A percentile compares a stretch with the other conserved stretches of the same genome.
Conservation (phyloP, 163 green algal species). For the Scenedesmus sp. region DNA sequence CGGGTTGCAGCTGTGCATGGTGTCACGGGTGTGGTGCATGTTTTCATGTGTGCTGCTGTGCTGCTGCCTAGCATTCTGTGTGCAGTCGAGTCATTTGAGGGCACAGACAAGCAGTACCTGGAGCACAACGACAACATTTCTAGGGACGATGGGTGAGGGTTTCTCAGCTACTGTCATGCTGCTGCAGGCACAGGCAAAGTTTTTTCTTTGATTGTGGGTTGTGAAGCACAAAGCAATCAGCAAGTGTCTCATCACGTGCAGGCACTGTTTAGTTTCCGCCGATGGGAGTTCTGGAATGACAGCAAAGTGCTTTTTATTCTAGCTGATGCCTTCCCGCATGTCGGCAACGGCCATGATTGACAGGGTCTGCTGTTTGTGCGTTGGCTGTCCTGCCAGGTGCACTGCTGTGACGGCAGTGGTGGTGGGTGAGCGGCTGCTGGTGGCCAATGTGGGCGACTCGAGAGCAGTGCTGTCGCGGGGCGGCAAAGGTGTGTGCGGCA, state of each 20-base stretch:
- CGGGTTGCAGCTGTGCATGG: not conserved
- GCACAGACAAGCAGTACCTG: constrained; percentile 89
- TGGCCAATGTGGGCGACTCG: constrained; percentile 96
- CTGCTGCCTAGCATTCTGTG: not conserved
- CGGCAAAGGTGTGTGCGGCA: constrained; percentile 75
- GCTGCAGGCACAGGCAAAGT: not conserved
- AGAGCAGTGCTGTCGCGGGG: constrained; percentile 85
- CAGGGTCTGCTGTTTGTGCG: too few species aligned
- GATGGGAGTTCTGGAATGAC: too few species aligned
- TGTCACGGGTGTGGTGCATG: not conserved
- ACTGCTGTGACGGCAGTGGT: constrained; percentile 94
- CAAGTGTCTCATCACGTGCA: too few species aligned
- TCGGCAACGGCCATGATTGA: not conserved
- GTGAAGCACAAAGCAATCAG: not conserved
- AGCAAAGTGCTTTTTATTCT: not conserved
- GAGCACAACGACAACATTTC: constrained; percentile 63
- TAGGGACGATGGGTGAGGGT: constrained; percentile 80
- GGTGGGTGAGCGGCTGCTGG: constrained; percentile 81
- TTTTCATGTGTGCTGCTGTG: not conserved
- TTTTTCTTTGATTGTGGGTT: not conserved
- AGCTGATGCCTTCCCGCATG: not conserved
- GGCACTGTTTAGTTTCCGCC: not conserved
- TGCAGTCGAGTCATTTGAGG: constrained; percentile 84
- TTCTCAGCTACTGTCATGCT: not conserved
- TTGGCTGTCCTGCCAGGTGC: constrained; percentile 62